Conservation (phyloP, 257 asterid genomes). For the Solanum clarkiae region DNA sequence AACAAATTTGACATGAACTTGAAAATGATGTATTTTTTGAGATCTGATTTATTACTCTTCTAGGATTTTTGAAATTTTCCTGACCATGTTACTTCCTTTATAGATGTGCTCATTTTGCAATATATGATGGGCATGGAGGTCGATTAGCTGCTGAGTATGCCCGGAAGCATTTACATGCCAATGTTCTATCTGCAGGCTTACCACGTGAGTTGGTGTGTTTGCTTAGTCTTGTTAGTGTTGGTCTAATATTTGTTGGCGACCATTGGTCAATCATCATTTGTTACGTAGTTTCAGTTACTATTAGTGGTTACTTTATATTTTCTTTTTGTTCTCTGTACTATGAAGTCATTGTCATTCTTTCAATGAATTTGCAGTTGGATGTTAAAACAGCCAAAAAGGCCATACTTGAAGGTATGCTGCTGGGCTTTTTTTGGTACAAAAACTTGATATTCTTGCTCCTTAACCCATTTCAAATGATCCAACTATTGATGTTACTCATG, state of each 20-base stretch:
- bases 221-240: constrained; percentile 8
- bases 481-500: not conserved
- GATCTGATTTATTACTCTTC: not conserved
- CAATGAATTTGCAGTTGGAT: constrained; percentile 57
- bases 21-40: not conserved
- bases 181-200: constrained; percentile 87
- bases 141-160: constrained; percentile 82
- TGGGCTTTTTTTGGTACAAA: not conserved
- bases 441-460: not conserved
- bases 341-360: not conserved
- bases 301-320: not conserved
- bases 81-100: not conserved
- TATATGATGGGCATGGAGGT: constrained; percentile 91
- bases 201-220: constrained; percentile 99
- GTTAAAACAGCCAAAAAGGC: constrained; percentile 71
- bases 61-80: not conserved
- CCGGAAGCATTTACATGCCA: constrained; percentile 65
- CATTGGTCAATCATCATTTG: not conserved
- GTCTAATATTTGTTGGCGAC: constrained; percentile 13
- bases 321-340: not conserved
- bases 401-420: constrained; percentile 55
- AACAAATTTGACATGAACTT: not conserved
- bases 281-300: not conserved
- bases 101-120: constrained; percentile 83
- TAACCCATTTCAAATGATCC: not conserved